Evolutionary conservation across 306 rosid genomes (phyloP), one percentile per base, ranked within the genome.

Genomic region (Cucurbita moschata): DNA sequence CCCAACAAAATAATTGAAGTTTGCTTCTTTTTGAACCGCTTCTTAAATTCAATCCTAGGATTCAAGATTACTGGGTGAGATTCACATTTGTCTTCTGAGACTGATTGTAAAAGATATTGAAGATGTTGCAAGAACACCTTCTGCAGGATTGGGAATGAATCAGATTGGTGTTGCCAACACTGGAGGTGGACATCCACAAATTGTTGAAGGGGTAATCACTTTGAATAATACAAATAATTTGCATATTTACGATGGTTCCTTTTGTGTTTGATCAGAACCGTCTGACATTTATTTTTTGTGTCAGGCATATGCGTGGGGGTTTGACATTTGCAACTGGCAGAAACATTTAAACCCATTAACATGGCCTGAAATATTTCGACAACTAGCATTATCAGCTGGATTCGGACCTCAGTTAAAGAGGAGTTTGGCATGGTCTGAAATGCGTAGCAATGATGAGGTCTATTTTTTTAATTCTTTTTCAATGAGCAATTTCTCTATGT

Each of bases 61-160:
- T 84, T 88, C 99, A 51, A 95, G 99, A 87, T 84, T 94, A 85
- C 78, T 89, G 77, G 92, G 95, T 19, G 99, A 94, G 90, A 88
- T 94, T 86, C 96, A 91, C 81, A 88, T 91, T 81, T 82, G 96
- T 75, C 88, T 94, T 80, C 84, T 94, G 71, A 88, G 85, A 84
- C 84, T 89, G 82, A 82, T 89, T 76, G 87, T 95, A 78, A 95
- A 95, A 84, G 99, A 95, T 80, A 91, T 95, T 56, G 99, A 91
- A 84, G 97, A 95, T 87, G 99, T 95, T 84, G 96, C 99, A 56
- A 88, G 99, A 82, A 91, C 96, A 65, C 99, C 97, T 59, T 86
- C 90, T 75, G 75, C 87, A 61, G 99, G 97, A 75, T 77, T 94
- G 64, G 97, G 97, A 73, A 30, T 81, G 69, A 91, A 84, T 82